A percentile compares a stretch with the other conserved stretches of the same genome.
Conservation (phyloP, 208 protist genomes). For the Crithidia thermophila region DNA sequence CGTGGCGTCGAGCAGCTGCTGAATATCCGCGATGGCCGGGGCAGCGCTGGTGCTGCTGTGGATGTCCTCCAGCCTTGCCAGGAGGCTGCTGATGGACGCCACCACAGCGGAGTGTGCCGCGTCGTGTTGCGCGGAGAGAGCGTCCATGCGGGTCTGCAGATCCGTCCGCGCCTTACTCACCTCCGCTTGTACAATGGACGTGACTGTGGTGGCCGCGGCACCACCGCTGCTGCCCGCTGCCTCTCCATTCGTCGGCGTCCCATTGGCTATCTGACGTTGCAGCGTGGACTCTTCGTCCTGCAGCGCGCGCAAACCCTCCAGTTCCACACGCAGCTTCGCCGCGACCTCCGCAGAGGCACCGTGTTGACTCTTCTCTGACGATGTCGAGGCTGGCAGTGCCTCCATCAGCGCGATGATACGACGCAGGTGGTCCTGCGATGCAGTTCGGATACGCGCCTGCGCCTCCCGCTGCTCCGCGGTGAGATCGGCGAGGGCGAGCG, state of each 20-base stretch:
- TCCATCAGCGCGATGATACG: slow-evolving; percentile 13
- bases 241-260: no score
- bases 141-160: slow-evolving; percentile 7
- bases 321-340: slow-evolving; percentile 10
- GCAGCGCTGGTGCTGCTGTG: slow-evolving; percentile 5
- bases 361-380: neutral
- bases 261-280: no score
- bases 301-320: slow-evolving; percentile 14
- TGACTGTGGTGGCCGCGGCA: slow-evolving; percentile 6
- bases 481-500: slow-evolving; percentile 8
- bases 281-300: slow-evolving; percentile 25
- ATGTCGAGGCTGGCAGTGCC: neutral
- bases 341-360: neutral
- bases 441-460: slow-evolving; percentile 16
- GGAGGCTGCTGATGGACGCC: slow-evolving; percentile 2
- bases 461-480: slow-evolving; percentile 20
- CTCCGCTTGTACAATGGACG: slow-evolving; percentile 24
- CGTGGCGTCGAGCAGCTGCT: slow-evolving; percentile 31
- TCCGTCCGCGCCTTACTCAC: slow-evolving; percentile 15
- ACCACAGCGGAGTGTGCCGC: slow-evolving; percentile 5
- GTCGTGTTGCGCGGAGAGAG: neutral
- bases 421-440: slow-evolving; percentile 17
- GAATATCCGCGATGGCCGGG: slow-evolving; percentile 24
- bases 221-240: neutral
- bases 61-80: slow-evolving; percentile 18